These are phyloP conservation scores for Afroboletus lepidellus DNA, from an alignment of 1,284 basidiomycete species.

Conservation along the genomic window DNA sequence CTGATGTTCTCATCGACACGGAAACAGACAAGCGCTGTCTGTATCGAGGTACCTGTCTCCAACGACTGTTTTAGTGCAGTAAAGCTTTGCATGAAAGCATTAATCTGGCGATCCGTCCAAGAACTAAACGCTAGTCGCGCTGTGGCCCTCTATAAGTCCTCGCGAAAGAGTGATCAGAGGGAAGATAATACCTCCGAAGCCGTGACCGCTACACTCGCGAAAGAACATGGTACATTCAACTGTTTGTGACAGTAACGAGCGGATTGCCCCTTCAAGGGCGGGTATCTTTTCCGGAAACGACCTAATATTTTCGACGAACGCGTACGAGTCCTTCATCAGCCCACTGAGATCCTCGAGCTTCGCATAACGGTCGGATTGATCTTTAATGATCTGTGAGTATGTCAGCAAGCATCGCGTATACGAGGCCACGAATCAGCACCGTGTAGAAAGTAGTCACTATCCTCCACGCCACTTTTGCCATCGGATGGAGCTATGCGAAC, in stretches of 20 bases:
- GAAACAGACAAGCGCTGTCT: conserved; percentile 27
- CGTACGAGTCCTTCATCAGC: conserved; percentile 32
- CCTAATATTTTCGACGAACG: conserved; percentile 32
- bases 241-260: conserved; percentile 29
- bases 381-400: conserved; percentile 23
- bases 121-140: conserved; percentile 14
- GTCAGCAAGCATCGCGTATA: conserved; percentile 11
- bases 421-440: conserved; percentile 9
- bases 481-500: conserved; percentile 22
- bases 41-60: conserved; percentile 22
- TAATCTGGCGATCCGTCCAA: conserved; percentile 25
- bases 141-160: conserved; percentile 6
- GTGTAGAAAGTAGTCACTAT: conserved; percentile 25
- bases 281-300: conserved; percentile 30
- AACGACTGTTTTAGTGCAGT: conserved; percentile 26
- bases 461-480: conserved; percentile 29
- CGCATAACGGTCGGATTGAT: conserved; percentile 27
- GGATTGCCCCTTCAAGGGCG: conserved; percentile 28
- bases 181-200: conserved; percentile 29
- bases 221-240: conserved; percentile 37
- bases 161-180: no score
- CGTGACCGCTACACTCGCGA: conserved; percentile 32
- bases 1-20: conserved; percentile 31
- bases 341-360: conserved; percentile 24
- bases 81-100: conserved; percentile 25